Percentiles rank a stretch among this genome's conserved stretches.
Evolutionary conservation across 257 asterid species (phyloP).

Genomic region (Gardenia jasminoides): DNA sequence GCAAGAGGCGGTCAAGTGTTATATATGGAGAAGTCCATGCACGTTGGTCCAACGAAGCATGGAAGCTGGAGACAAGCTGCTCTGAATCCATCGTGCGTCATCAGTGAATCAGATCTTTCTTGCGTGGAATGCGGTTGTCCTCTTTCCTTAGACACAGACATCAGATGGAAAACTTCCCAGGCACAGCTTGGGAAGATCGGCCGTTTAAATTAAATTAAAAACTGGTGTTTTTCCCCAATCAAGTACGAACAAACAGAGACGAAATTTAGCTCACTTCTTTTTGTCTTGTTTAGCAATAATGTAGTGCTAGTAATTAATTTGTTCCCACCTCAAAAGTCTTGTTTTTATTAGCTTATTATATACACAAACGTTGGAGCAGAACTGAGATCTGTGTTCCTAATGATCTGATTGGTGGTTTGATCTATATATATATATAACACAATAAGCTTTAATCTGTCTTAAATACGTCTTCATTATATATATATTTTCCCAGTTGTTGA

Average conservation of each 20-base stretch:
- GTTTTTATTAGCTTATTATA: not conserved
- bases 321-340: not conserved
- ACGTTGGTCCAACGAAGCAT: not conserved
- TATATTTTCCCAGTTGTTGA: not conserved
- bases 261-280: not conserved
- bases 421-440: too few relatives aligned
- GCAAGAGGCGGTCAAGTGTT: not conserved
- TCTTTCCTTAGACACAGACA: not conserved
- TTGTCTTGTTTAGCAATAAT: not conserved
- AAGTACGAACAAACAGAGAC: not conserved
- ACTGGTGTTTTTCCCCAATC: constrained; percentile 6
- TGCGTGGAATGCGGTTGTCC: constrained; percentile 19
- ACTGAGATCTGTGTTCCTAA: not conserved
- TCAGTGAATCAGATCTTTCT: not conserved
- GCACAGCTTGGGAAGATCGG: not conserved
- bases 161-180: not conserved
- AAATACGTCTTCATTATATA: too few relatives aligned
- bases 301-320: not conserved
- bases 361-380: not conserved
- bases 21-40: not conserved
- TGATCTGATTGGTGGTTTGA: not conserved
- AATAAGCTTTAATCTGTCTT: too few relatives aligned
- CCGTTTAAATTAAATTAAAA: too few relatives aligned
- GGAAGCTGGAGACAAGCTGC: not conserved
- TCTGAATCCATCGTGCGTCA: not conserved